A percentile compares a stretch with the other conserved stretches of the same genome.
These are phyloP conservation scores for Lonicera japonica DNA, from an alignment of 129 eudicot species.

Conservation along the genomic window DNA sequence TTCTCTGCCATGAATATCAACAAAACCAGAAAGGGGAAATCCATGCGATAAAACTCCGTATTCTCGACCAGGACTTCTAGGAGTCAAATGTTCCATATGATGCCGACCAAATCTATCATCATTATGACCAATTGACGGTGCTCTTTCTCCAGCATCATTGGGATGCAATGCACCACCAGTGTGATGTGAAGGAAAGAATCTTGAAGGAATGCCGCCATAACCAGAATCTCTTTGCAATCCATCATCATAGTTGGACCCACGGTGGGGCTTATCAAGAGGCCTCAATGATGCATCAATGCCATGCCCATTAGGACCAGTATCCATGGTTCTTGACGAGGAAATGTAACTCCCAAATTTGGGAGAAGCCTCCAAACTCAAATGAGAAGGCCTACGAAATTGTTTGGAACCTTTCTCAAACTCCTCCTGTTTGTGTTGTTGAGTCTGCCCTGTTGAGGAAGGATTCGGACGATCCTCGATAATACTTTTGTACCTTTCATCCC, in stretches of 20 bases:
- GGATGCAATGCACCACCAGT: slow-evolving; percentile 34
- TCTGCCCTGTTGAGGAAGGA: slow-evolving; percentile 27
- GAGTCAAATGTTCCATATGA: slow-evolving; percentile 45
- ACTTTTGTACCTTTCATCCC: slow-evolving; percentile 43
- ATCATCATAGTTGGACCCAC: slow-evolving; percentile 37
- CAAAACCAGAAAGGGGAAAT: slow-evolving; percentile 30
- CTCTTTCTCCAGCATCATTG: slow-evolving; percentile 40
- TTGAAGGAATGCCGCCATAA: slow-evolving; percentile 27
- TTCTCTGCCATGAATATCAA: slow-evolving; percentile 47
- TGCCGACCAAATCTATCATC: slow-evolving; percentile 53
- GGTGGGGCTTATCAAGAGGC: slow-evolving; percentile 46
- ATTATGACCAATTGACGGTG: slow-evolving; percentile 24
- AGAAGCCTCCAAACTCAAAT: slow-evolving; percentile 28
- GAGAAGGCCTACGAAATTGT: slow-evolving; percentile 42
- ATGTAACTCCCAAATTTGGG: slow-evolving; percentile 28
- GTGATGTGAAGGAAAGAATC: slow-evolving; percentile 40
- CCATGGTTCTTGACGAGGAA: slow-evolving; percentile 26
- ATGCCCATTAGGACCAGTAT: slow-evolving; percentile 21
- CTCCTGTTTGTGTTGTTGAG: slow-evolving; percentile 34
- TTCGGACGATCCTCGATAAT: slow-evolving; percentile 24
- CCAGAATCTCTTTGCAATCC: slow-evolving; percentile 32
- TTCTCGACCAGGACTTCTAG: slow-evolving; percentile 53
- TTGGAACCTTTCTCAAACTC: slow-evolving; percentile 29
- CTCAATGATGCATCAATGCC: slow-evolving; percentile 35
- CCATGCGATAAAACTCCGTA: slow-evolving; percentile 41